Conservation (phyloP, 2,329 filamentous ascomycete genomes). For the Westerdykella aurantiaca region DNA sequence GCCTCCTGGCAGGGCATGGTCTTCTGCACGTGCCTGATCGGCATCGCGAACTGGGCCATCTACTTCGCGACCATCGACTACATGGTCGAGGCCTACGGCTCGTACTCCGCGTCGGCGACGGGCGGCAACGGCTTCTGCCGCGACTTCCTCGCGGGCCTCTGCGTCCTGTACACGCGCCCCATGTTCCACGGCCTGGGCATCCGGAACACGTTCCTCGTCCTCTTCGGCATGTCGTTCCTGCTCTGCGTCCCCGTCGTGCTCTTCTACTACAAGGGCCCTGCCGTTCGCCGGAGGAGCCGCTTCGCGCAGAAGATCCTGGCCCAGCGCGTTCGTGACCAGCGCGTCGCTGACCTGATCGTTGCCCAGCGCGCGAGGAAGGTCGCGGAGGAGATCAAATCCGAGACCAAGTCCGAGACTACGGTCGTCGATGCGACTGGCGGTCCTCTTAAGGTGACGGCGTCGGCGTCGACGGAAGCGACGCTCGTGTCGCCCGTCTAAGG, state of each 20-base stretch:
- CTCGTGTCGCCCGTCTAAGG: too few species aligned
- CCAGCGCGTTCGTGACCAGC: too few species aligned
- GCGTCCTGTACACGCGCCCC: slow-evolving; percentile 51
- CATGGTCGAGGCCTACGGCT: slow-evolving; percentile 68
- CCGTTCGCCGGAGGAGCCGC: slow-evolving; percentile 40
- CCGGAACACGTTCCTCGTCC: slow-evolving; percentile 22
- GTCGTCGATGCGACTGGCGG: too few species aligned
- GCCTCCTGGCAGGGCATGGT: slow-evolving; percentile 56
- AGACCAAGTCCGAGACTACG: too few species aligned
- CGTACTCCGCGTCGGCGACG: slow-evolving; percentile 68
- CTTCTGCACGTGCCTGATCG: slow-evolving; percentile 49
- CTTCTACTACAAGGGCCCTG: slow-evolving; percentile 50
- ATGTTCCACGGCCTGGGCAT: slow-evolving; percentile 27
- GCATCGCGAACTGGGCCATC: slow-evolving; percentile 64
- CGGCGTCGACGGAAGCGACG: background rate
- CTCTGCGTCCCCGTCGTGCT: slow-evolving; percentile 48
- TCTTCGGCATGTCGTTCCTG: slow-evolving; percentile 43
- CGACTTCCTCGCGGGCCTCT: slow-evolving; percentile 67
- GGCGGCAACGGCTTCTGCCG: slow-evolving; percentile 71
- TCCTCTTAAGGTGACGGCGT: too few species aligned
- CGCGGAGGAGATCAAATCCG: too few species aligned
- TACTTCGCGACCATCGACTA: slow-evolving; percentile 76
- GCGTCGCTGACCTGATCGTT: too few species aligned
- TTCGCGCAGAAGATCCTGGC: slow-evolving; percentile 20
- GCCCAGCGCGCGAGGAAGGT: too few species aligned